These are phyloP conservation scores for Malus domestica DNA, from an alignment of 306 rosid genomes.

Conservation along the genomic window ASM211411v1 NC_041800.1:32185733-32186232, in stretches of 20 bases:
- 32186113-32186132: not conserved
- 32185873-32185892: not conserved
- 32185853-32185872: not conserved
- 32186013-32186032: not conserved
- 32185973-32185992: not conserved
- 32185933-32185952: not conserved
- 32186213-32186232: no score
- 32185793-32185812: no score
- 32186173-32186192: fast-evolving
- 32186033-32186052: not conserved
- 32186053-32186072: not conserved
- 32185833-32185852: constrained; percentile 3
- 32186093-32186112: not conserved
- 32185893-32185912: not conserved
- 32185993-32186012: not conserved
- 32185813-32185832: not conserved
- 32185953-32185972: not conserved
- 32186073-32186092: no score
- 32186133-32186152: no score
- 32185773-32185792: no score
- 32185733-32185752: no score
- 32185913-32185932: not conserved
- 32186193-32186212: not conserved
- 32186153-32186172: not conserved
- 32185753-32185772: no score